Conservation (phyloP, 179 eudicot genomes). For the Vitellaria paradoxa region DNA sequence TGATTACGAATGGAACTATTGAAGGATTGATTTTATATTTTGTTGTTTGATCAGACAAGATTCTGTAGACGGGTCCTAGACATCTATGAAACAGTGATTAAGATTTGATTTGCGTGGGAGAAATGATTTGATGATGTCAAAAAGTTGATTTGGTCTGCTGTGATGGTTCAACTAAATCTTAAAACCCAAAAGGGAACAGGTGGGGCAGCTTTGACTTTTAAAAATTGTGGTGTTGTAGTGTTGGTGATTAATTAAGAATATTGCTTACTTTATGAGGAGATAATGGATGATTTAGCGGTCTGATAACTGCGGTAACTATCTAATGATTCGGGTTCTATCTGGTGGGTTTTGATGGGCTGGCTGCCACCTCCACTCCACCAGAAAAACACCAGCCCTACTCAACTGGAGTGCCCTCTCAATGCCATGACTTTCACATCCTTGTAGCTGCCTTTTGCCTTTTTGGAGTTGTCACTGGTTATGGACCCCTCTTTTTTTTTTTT, state of each 20-base stretch:
- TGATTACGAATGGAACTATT: too few species aligned
- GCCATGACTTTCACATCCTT: not conserved
- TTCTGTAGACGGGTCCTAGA: not conserved
- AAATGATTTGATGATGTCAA: conserved; percentile 11
- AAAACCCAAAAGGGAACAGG: conserved; percentile 7
- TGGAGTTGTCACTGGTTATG: not conserved
- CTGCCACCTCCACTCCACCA: conserved; percentile 7
- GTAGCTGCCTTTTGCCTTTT: not conserved
- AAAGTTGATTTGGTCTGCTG: conserved; percentile 16
- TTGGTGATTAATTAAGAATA: not conserved
- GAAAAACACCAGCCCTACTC: not conserved
- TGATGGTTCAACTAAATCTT: conserved; percentile 16
- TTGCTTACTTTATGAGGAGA: not conserved
- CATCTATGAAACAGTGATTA: not conserved
- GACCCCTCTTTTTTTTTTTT: not conserved
- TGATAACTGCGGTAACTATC: conserved; percentile 4
- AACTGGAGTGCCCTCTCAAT: conserved; percentile 2
- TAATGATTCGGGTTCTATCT: not conserved
- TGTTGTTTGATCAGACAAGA: not conserved
- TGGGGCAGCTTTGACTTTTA: conserved; percentile 8
- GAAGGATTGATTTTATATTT: too few species aligned
- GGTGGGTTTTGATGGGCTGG: conserved; percentile 16
- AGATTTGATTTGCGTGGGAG: not conserved
- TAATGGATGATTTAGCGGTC: conserved; percentile 13
- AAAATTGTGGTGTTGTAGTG: not conserved